Evolutionary conservation across 441 rosid genomes (phyloP).

Genomic region (Kokia cookei): DNA sequence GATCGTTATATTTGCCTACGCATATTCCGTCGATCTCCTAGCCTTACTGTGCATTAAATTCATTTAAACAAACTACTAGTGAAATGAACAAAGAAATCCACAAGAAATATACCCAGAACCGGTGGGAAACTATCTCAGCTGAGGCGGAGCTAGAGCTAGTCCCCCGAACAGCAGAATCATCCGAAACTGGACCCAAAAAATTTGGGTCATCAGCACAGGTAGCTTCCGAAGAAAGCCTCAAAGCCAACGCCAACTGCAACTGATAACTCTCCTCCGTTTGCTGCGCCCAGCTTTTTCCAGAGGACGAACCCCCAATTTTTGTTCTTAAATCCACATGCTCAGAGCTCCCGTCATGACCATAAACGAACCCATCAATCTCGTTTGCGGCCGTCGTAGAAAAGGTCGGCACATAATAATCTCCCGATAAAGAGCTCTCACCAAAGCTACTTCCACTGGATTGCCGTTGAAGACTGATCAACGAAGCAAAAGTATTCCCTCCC

Average conservation of each 20-base stretch:
- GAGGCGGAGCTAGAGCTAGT: conserved; percentile 39
- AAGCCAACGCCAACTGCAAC: conserved; percentile 90
- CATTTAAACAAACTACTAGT: not conserved
- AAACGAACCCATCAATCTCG: conserved; percentile 61
- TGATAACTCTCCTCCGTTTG: conserved; percentile 54
- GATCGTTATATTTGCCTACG: not conserved
- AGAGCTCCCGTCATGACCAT: conserved; percentile 45
- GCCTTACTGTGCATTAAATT: conserved; percentile 1
- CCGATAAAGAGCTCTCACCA: conserved; percentile 89
- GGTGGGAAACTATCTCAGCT: conserved; percentile 72
- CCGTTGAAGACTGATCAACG: conserved; percentile 69
- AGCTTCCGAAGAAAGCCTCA: conserved; percentile 79
- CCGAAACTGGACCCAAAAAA: conserved; percentile 79
- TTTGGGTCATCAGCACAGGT: conserved; percentile 90
- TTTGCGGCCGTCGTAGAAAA: conserved; percentile 49
- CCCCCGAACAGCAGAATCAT: conserved; percentile 47
- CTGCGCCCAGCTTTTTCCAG: not conserved
- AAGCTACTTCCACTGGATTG: conserved; percentile 98
- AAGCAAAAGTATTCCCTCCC: conserved; percentile 27
- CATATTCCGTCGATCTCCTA: not conserved
- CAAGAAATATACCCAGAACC: conserved; percentile 66
- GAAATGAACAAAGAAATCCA: not conserved
- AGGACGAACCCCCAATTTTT: conserved; percentile 39
- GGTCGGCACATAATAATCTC: conserved; percentile 69
- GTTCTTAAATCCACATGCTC: conserved; percentile 37